Base-by-base conservation (phyloP, 768 basidiomycete species). In the Mycena capillaripes region DNA sequence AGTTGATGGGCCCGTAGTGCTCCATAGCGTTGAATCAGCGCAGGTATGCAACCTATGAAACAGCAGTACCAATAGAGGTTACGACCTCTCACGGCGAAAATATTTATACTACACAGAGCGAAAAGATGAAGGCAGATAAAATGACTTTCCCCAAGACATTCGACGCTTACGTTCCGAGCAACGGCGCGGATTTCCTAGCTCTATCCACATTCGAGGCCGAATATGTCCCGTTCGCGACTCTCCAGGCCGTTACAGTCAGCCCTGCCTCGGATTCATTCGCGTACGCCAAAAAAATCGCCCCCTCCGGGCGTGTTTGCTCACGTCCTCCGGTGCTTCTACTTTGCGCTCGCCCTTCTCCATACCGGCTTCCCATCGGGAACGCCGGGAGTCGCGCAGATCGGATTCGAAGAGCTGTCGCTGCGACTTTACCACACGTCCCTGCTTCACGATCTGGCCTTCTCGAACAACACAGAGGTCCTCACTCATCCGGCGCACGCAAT, bases 361-460 rank as follows among this genome's bases (percentile, higher is more conserved):
- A 65, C 34, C 50, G 63, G 63, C 63, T 65, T 65, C 44, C 60
- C 60, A 2, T 62, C 60, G 30, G 60, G 60, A 46, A 62, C 63
- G 52, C 50, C 63, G n/a, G 63, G 63, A 36, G 63, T 65, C 14
- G 36, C 63, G 50, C 63, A 65, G 50, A 65, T 65, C 50, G 63
- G n/a, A 30, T 52, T 56, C 48, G 27, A 36, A 38, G 63, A 65
- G 50, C 50, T 65, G 50, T 38, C 63, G 34, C 32, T 53, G 63
- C 50, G 63, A 25, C 50, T 65, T 30, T 56, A 65, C 53, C 63
- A 65, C 52, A 65, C 50, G 34, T 27, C 63, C 34, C 36, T 65
- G 34, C 53, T 65, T 23, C 63, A 65, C 63, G 63, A 65, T 40
- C 50, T 65, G 34, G 63, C 34, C 36, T 29, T 36, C 34, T 53